phyloP scores from a whole-genome alignment of 768 basidiomycete species.

The Serpula lacrymans region DNA sequence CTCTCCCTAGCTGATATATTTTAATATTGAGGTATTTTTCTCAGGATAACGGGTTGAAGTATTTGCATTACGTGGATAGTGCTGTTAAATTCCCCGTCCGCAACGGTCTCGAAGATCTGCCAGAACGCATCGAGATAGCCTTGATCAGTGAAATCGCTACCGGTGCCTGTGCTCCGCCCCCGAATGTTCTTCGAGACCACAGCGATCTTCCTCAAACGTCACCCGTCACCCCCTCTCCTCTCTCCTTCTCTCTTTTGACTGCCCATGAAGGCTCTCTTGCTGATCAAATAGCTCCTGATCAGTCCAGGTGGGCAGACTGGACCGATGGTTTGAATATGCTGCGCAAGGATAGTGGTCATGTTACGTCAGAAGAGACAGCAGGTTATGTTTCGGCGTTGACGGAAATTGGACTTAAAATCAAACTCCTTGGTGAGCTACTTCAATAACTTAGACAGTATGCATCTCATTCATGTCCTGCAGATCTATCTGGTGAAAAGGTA shows the following conservation, averaged over 20 bases:
- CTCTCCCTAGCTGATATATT: background rate
- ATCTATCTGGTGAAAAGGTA: conserved; percentile 85
- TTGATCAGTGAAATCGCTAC: conserved; percentile 78
- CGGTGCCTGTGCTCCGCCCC: conserved; percentile 67
- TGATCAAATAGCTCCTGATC: conserved; percentile 75
- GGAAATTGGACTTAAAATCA: conserved; percentile 90
- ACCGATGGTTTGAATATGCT: conserved; percentile 91
- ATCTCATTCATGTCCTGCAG: conserved; percentile 34
- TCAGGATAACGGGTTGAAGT: conserved; percentile 77
- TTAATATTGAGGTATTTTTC: conserved; percentile 4
- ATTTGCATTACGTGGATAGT: conserved; percentile 84
- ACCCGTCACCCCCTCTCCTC: conserved; percentile 55
- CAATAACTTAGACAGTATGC: background rate
- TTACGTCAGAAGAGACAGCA: conserved; percentile 80
- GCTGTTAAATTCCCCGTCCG: conserved; percentile 76
- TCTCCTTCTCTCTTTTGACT: conserved; percentile 76
- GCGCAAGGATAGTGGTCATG: conserved; percentile 75
- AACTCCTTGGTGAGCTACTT: conserved; percentile 64
- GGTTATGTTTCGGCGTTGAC: conserved; percentile 84
- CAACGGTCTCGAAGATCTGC: conserved; percentile 80
- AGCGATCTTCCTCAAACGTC: conserved; percentile 54
- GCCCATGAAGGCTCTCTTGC: conserved; percentile 70
- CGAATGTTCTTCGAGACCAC: conserved; percentile 59
- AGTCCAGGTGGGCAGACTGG: conserved; percentile 88
- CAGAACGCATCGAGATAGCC: conserved; percentile 80